Base-by-base conservation (phyloP, 2,329 filamentous ascomycete species). In the Thermothelomyces thermophilus region DNA sequence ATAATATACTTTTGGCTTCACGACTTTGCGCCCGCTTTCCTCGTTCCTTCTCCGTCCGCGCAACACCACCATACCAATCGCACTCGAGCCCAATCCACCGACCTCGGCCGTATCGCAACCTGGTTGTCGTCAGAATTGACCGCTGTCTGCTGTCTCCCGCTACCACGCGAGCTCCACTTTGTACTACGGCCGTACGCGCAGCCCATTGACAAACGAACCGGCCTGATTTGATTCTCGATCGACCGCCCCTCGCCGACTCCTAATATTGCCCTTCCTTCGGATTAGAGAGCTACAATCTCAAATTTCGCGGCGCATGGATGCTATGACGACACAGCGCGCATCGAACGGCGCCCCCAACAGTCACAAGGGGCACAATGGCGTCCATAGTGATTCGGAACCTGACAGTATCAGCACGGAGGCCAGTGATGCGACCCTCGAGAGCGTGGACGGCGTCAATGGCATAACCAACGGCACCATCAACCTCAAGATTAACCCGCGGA, bases 401-500 rank as follows among this genome's bases (percentile, higher is more conserved):
- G 48, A 54, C 17, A 46, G 40, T 16, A 26, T 46, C 30, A 48
- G 24, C 47, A 53, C 59, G 46, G 56, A 54, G 45, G 47, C 48
- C 40, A 55, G 31, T 50, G 37, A 34, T 2, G 6, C 20, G 30
- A 48, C 42, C 17, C 63, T 57, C 45, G 24, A 36, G 10, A 58
- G 62, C 46, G 53, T 53, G 20, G 56, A 56, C 41, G 46, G 55
- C 41, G 37, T 60, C 46, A 58, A 58, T 41, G 63, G 64, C 51
- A 62, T 58, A 45, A 57, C 59, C 48, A 62, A 64, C 45, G 51
- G 56, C 35, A 58, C 56, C 16, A 60, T 60, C 48, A 62, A 57
- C 55, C 37, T 48, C 49, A 47, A 62, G 56, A 5, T 57, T 50
- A 59, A 64, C 51, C 50, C 68, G 50, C 66, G 67, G 45, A 62